Percentiles rank a stretch among this genome's conserved stretches.
Evolutionary conservation across 305 asterid genomes (phyloP).

Genomic region (Vinca major): DNA sequence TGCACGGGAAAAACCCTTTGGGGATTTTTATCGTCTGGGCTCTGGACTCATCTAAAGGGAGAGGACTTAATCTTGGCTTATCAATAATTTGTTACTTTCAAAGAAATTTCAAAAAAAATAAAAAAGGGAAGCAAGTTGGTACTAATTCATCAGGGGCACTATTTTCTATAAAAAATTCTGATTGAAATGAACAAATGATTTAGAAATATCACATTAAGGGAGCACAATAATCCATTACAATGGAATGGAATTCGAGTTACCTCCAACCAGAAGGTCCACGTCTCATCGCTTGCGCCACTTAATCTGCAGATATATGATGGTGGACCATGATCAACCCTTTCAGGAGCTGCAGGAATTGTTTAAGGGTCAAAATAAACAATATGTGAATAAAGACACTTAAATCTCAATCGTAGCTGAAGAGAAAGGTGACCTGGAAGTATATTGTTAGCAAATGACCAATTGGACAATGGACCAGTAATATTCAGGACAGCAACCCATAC

Average conservation of each 20-base stretch:
- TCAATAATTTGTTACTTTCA: background rate
- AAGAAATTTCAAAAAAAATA: background rate
- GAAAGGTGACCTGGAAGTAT: constrained; percentile 59
- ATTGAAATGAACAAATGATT: background rate
- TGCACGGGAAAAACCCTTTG: background rate
- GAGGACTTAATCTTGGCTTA: background rate
- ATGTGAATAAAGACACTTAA: constrained; percentile 1
- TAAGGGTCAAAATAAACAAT: constrained; percentile 2
- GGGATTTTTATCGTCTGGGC: too few species aligned
- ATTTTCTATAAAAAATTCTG: background rate
- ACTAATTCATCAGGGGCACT: background rate
- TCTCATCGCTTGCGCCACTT: constrained; percentile 65
- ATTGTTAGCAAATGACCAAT: constrained; percentile 82
- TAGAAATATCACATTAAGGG: background rate
- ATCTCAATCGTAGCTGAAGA: constrained; percentile 2
- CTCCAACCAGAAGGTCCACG: constrained; percentile 98
- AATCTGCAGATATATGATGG: constrained; percentile 75
- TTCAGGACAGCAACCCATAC: constrained; percentile 91
- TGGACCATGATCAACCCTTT: constrained; percentile 48
- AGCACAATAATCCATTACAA: background rate
- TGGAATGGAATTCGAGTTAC: constrained; percentile 26
- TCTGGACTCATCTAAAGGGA: too few species aligned
- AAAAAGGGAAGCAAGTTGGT: background rate
- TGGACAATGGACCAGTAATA: constrained; percentile 85
- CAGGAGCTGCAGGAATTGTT: constrained; percentile 50